phyloP scores from a whole-genome alignment of 2,329 filamentous ascomycete species.

The Aspergillus tanneri region DNA sequence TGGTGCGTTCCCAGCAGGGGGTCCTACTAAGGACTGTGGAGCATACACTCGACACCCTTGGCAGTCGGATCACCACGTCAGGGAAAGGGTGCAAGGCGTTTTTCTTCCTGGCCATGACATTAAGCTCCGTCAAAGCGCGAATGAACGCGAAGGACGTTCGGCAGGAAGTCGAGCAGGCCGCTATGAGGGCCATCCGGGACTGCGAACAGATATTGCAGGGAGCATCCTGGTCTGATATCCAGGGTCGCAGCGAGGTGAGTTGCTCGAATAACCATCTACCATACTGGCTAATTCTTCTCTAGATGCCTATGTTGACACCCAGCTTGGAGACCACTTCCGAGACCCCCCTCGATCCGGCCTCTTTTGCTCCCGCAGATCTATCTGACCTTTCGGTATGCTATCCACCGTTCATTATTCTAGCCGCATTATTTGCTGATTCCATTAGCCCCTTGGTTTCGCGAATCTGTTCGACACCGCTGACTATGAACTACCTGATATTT shows the following conservation, averaged over 20 bases:
- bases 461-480: constrained; percentile 32
- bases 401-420: not conserved
- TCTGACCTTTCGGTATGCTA: constrained; percentile 27
- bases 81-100: constrained; percentile 33
- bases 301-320: constrained; percentile 17
- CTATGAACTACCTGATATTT: constrained; percentile 25
- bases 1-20: constrained; percentile 33
- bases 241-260: constrained; percentile 16
- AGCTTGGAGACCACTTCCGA: constrained; percentile 19
- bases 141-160: constrained; percentile 31
- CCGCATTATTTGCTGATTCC: not conserved
- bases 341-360: constrained; percentile 25
- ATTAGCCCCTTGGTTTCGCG: constrained; percentile 31
- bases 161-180: constrained; percentile 24
- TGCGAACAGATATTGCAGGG: constrained; percentile 27
- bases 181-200: constrained; percentile 22
- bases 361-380: constrained; percentile 22
- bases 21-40: constrained; percentile 33
- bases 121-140: constrained; percentile 34
- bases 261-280: not conserved
- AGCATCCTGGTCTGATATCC: constrained; percentile 22
- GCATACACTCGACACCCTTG: constrained; percentile 29
- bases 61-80: constrained; percentile 24
- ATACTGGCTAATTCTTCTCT: constrained; percentile 10
- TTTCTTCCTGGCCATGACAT: constrained; percentile 29